Evolutionary conservation across 305 asterid species (phyloP).

Genomic region (Plantago lanceolata): DNA sequence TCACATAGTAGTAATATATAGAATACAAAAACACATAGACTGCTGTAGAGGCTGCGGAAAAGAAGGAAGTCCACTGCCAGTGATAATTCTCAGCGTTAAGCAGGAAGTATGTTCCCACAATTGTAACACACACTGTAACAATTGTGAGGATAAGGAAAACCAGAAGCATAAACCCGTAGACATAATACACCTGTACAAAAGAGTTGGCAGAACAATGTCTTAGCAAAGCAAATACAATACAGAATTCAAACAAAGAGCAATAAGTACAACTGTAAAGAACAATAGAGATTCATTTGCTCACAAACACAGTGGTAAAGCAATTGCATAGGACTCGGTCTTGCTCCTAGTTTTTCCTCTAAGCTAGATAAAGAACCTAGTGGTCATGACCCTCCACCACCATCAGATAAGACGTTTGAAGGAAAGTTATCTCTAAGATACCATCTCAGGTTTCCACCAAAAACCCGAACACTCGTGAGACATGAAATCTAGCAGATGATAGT

Average conservation of each 20-base stretch:
- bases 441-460: not conserved
- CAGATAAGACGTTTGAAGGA: not conserved
- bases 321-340: not conserved
- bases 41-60: slow-evolving; percentile 58
- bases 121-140: slow-evolving; percentile 63
- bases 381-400: not conserved
- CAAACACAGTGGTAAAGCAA: not conserved
- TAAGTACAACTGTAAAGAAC: not conserved
- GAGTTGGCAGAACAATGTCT: not conserved
- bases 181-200: slow-evolving; percentile 52
- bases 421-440: not conserved
- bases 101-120: slow-evolving; percentile 63
- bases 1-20: slow-evolving; percentile 48
- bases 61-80: slow-evolving; percentile 70
- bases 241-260: not conserved
- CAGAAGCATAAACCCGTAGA: slow-evolving; percentile 61
- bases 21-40: slow-evolving; percentile 56
- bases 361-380: not conserved
- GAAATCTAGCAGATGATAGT: not conserved
- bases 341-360: not conserved
- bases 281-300: not conserved
- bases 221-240: not conserved
- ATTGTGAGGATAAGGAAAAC: slow-evolving; percentile 55
- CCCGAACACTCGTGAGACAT: not conserved
- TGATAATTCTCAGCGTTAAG: slow-evolving; percentile 66